A percentile compares a stretch with the other conserved stretches of the same genome.
phyloP scores from a whole-genome alignment of 2,329 filamentous ascomycete genomes.

The Samsoniella hepiali region DNA sequence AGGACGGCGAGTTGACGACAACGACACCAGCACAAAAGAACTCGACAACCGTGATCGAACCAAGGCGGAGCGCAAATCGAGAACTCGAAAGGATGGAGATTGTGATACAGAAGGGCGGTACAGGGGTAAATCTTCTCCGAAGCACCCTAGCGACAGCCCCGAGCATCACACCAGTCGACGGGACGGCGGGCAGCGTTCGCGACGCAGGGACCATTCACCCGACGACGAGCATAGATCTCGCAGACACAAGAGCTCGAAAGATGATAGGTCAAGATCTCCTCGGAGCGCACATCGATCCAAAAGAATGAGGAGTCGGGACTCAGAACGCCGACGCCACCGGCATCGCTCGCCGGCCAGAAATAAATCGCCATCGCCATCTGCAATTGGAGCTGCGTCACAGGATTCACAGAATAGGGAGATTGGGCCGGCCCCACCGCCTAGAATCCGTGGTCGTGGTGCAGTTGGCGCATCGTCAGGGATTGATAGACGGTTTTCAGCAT shows the following conservation, averaged over 20 bases:
- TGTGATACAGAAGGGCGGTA: neutral
- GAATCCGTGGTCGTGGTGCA: slow-evolving; percentile 67
- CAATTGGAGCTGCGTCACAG: slow-evolving; percentile 40
- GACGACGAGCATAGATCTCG: neutral
- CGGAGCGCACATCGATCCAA: neutral
- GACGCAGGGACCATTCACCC: neutral
- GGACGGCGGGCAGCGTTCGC: neutral
- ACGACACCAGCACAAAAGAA: slow-evolving; percentile 19
- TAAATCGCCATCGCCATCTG: neutral
- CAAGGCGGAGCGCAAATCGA: neutral
- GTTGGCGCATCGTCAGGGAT: slow-evolving; percentile 62
- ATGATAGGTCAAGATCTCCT: slow-evolving; percentile 13
- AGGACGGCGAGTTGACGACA: slow-evolving; percentile 24
- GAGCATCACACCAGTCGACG: neutral
- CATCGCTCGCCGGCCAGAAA: slow-evolving; percentile 6
- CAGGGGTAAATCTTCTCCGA: neutral
- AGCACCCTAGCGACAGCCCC: neutral
- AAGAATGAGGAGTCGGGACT: neutral
- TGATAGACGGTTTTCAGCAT: slow-evolving; percentile 73
- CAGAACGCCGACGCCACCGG: slow-evolving; percentile 8
- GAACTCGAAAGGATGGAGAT: neutral
- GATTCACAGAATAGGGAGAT: slow-evolving; percentile 75
- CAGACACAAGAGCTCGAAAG: neutral
- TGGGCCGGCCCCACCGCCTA: slow-evolving; percentile 63
- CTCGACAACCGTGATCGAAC: slow-evolving; percentile 17